A percentile compares a stretch with the other conserved stretches of the same genome.
Evolutionary conservation across 2,329 filamentous ascomycete genomes (phyloP).

Genomic region (Xylariaceae sp.): DNA sequence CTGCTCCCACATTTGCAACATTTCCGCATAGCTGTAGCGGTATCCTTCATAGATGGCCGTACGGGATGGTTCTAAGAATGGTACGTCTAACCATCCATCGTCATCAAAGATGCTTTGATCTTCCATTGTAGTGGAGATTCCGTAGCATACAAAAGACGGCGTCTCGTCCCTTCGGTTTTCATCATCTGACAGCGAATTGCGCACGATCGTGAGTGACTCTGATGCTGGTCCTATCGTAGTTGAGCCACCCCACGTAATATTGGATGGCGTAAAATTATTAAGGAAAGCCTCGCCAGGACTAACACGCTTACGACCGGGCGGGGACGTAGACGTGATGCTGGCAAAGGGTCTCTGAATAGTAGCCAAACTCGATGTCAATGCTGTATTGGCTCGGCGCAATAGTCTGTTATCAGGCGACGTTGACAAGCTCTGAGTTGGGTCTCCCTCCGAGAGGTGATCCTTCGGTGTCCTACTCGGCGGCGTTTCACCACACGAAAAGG

Average conservation of each 20-base stretch:
- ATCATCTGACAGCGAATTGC: conserved; percentile 52
- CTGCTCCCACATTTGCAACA: conserved; percentile 61
- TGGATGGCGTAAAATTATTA: conserved; percentile 48
- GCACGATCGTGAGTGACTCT: conserved; percentile 43
- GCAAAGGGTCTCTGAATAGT: conserved; percentile 47
- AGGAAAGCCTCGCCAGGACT: conserved; percentile 61
- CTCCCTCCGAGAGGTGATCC: conserved; percentile 42
- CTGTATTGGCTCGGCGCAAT: conserved; percentile 50
- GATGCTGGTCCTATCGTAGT: conserved; percentile 39
- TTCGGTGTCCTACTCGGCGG: conserved; percentile 47
- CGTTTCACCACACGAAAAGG: conserved; percentile 58
- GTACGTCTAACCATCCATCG: conserved; percentile 58
- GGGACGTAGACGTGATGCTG: conserved; percentile 38
- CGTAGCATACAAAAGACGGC: conserved; percentile 45
- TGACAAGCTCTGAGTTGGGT: conserved; percentile 49
- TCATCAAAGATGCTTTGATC: conserved; percentile 64
- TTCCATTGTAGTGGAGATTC: conserved; percentile 50
- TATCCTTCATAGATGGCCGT: conserved; percentile 52
- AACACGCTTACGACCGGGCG: conserved; percentile 46
- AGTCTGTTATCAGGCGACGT: conserved; percentile 54
- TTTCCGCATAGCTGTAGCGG: conserved; percentile 61
- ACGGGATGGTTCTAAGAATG: conserved; percentile 51
- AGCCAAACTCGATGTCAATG: conserved; percentile 49
- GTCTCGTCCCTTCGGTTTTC: conserved; percentile 44
- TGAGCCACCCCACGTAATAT: conserved; percentile 47